Conservation (phyloP, 2,329 filamentous ascomycete genomes). For the Colletotrichum acutatum region DNA sequence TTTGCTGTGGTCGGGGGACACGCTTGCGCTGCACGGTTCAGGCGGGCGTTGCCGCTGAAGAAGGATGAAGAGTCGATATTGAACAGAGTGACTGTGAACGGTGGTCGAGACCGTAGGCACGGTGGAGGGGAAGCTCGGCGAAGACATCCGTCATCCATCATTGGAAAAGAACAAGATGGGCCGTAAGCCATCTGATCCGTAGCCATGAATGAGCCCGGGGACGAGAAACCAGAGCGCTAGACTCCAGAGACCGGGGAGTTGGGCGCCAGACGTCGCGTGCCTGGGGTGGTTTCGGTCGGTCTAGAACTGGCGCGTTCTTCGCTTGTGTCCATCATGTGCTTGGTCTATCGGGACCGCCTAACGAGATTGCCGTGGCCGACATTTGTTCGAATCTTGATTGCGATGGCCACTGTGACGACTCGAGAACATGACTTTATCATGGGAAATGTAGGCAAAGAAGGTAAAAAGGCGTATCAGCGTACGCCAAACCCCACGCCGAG, state of each 20-base stretch:
- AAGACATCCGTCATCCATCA: not conserved
- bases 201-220: not conserved
- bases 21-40: slow-evolving; percentile 16
- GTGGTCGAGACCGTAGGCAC: no score
- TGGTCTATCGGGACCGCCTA: not conserved
- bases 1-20: not conserved
- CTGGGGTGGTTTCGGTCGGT: not conserved
- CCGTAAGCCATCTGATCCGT: not conserved
- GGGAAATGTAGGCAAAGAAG: not conserved
- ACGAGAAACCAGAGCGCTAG: not conserved
- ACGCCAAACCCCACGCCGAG: not conserved
- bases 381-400: not conserved
- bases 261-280: not conserved
- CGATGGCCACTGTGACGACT: not conserved
- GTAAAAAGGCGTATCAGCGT: not conserved
- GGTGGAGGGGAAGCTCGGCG: not conserved
- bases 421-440: not conserved
- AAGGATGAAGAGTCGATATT: not conserved
- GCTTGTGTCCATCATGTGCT: slow-evolving; percentile 3
- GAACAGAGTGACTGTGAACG: no score
- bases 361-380: no score
- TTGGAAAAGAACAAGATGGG: no score
- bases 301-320: not conserved
- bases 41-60: not conserved
- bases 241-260: not conserved